Evolutionary conservation across 176 grass and related monocot species (phyloP).

Genomic region (Phoenix roebelenii): DNA sequence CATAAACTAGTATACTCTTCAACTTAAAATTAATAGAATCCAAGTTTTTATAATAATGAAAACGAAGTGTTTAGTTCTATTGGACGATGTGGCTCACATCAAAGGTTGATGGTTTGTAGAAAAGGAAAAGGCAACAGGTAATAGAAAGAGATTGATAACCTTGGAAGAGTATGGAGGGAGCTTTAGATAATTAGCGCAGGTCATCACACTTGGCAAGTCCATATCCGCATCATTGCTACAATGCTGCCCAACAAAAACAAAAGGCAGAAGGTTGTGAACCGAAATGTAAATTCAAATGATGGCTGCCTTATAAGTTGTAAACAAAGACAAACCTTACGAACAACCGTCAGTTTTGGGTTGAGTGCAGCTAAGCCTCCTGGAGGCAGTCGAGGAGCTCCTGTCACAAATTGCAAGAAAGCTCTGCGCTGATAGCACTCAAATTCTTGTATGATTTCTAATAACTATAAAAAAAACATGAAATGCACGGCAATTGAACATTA

Average conservation of each 20-base stretch:
- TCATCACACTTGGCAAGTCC: slow-evolving; percentile 95
- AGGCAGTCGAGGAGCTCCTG: slow-evolving; percentile 84
- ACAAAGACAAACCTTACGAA: slow-evolving; percentile 64
- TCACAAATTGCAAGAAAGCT: slow-evolving; percentile 98
- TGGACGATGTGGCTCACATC: too few species aligned
- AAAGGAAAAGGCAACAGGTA: too few species aligned
- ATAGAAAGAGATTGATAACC: slow-evolving; percentile 23
- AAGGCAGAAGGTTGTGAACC: slow-evolving; percentile 8
- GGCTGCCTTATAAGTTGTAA: too few species aligned
- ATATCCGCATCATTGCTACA: slow-evolving; percentile 50
- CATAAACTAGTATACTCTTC: too few species aligned
- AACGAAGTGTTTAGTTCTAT: too few species aligned
- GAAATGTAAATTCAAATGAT: neutral
- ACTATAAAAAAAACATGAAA: slow-evolving; percentile 25
- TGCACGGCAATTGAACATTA: too few species aligned
- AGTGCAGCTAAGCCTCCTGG: slow-evolving; percentile 76
- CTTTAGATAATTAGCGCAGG: slow-evolving; percentile 96
- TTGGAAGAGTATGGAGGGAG: slow-evolving; percentile 89
- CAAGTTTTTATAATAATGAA: too few species aligned
- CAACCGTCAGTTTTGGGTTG: slow-evolving; percentile 84
- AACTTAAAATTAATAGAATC: too few species aligned
- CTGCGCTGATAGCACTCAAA: slow-evolving; percentile 47
- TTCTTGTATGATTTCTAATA: slow-evolving; percentile 89
- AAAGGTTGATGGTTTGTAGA: too few species aligned
- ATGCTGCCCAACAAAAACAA: slow-evolving; percentile 45